Base-by-base conservation (phyloP, 176 grass and related monocot species). In the Triticum dicoccoides region DNA sequence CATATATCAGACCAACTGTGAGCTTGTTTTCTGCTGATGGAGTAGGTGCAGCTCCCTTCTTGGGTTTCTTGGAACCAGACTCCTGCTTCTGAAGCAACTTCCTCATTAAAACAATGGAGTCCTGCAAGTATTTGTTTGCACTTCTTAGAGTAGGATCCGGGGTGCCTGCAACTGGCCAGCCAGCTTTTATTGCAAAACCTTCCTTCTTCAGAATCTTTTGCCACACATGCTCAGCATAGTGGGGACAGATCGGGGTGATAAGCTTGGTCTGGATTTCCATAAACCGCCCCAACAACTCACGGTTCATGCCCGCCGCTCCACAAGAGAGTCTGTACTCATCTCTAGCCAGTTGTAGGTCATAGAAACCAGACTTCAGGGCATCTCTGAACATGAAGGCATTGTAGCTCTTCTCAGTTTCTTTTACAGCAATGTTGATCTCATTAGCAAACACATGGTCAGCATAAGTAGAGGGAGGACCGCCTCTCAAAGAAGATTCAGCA, bases 121-220 rank as follows among this genome's bases (percentile, higher is more conserved):
- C 91, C 58, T 93, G 91, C n/a, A 97, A 59, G 66, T 97, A 97
- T 64, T 97, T 97, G 84, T 97, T 97, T 5, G 91, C 91, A 27
- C 77, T 88, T 37, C 92, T 80, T 42, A 92, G 70, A 82, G 87
- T 94, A 67, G 87, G 85, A 85, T 94, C 88, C 2, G 91, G 86
- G 25, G 54, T 76, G 11, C 87, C 88, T 20, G 85, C 65, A 11
- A 72, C 17, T 25, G 94, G 91, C 94, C 94, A 96, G 25, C 94
- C 91, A 61, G 94, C 91, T 80, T 89, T 96, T 37, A 91, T 37
- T 12, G 82, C 89, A 82, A 96, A 93, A 3, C 91, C 94, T 35
- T 92, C 80, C 51, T 91, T 93, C 79, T 91, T 93, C 73, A 91
- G 17, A 21, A 91, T 73, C 61, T 93, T 91, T 29, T 83, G 77